Evolutionary conservation across 1,139 yeast species (phyloP).

Genomic region (Barnettozyma hawaiiensis): DNA sequence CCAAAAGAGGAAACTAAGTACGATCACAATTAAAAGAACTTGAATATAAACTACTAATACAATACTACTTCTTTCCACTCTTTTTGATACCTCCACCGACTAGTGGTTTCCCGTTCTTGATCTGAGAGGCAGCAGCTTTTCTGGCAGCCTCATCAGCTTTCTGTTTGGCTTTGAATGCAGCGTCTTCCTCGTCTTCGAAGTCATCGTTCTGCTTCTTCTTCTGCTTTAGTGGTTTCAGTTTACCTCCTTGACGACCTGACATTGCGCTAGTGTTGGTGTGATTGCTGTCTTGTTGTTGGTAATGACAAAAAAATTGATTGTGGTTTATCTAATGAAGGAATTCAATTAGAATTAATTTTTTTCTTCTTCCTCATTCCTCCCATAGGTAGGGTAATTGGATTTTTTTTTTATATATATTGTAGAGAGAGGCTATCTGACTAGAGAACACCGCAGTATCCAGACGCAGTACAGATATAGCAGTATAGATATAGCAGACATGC

Average conservation of each 20-base stretch:
- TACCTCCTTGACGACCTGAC: slow-evolving; percentile 77
- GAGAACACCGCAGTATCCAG: no score
- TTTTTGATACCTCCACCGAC: slow-evolving; percentile 95
- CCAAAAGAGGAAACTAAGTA: background rate
- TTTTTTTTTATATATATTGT: no score
- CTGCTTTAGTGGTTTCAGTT: slow-evolving; percentile 44
- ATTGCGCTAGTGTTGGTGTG: slow-evolving; percentile 27
- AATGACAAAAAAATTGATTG: no score
- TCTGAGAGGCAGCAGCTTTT: slow-evolving; percentile 84
- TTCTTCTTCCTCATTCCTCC: no score
- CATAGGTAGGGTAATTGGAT: no score
- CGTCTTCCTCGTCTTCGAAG: slow-evolving; percentile 82
- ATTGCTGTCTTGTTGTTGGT: background rate
- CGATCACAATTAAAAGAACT: no score
- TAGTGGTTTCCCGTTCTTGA: slow-evolving; percentile 85
- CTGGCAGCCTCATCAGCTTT: slow-evolving; percentile 91
- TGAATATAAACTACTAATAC: no score
- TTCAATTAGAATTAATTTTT: no score
- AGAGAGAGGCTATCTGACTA: no score
- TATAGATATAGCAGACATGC: no score
- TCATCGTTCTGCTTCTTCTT: slow-evolving; percentile 67
- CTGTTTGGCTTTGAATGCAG: slow-evolving; percentile 89
- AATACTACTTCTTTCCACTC: slow-evolving; percentile 55
- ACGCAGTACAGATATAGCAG: no score
- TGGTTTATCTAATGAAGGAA: no score